Evolutionary conservation across 2,329 filamentous ascomycete genomes (phyloP).

Genomic region (Ceratocystis huliohia): DNA sequence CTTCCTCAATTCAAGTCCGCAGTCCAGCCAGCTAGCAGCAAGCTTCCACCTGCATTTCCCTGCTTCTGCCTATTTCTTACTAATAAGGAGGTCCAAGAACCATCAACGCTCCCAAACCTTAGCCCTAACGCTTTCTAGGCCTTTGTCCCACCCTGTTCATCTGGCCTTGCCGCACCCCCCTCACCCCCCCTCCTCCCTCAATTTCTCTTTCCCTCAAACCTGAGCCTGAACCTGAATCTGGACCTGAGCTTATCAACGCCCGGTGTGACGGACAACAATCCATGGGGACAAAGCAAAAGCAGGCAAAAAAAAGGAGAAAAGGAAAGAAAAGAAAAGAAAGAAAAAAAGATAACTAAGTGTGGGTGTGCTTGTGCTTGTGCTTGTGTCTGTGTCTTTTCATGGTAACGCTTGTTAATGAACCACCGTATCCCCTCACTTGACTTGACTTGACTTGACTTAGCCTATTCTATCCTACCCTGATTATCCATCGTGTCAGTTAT

Average conservation of each 20-base stretch:
- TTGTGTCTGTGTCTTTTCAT: too few relatives aligned
- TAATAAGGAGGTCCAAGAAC: too few relatives aligned
- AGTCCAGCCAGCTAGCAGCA: too few relatives aligned
- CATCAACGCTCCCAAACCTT: too few relatives aligned
- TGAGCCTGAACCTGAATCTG: too few relatives aligned
- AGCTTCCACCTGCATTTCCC: too few relatives aligned
- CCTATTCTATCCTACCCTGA: background rate
- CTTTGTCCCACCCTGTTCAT: background rate
- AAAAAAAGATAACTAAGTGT: background rate
- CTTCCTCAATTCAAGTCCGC: too few relatives aligned
- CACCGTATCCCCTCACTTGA: background rate
- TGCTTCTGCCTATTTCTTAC: too few relatives aligned
- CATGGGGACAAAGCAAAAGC: background rate
- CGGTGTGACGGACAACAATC: background rate
- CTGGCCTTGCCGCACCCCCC: background rate
- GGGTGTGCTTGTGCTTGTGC: too few relatives aligned
- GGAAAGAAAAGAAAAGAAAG: background rate
- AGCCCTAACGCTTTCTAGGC: background rate
- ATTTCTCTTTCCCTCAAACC: too few relatives aligned
- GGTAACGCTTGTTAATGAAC: background rate
- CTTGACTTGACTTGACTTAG: too few relatives aligned
- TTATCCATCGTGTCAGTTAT: background rate
- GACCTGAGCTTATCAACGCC: background rate
- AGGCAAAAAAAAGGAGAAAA: background rate
- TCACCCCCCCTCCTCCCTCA: background rate